Evolutionary conservation across 2,329 filamentous ascomycete species (phyloP).

Genomic region (Aspergillus hiratsukae): DNA sequence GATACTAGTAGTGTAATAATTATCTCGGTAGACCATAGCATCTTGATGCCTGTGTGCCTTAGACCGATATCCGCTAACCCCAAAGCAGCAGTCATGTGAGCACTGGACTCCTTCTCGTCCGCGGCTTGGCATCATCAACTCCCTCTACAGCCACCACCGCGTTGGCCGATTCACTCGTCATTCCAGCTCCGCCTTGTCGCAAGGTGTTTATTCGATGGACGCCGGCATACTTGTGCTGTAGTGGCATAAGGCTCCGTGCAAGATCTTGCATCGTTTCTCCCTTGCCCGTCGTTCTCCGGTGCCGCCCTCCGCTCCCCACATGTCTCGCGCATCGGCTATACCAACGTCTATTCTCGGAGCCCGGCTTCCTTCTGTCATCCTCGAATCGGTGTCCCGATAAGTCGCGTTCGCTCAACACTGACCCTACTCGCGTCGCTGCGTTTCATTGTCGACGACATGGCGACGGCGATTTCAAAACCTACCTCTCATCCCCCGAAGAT

Average conservation of each 20-base stretch:
- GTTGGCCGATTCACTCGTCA: conserved; percentile 13
- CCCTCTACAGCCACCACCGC: conserved; percentile 25
- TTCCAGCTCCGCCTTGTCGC: conserved; percentile 17
- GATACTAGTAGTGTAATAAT: not conserved
- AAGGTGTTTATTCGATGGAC: conserved; percentile 24
- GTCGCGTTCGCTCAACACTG: conserved; percentile 18
- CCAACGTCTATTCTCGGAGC: conserved; percentile 33
- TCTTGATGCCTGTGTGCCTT: not conserved
- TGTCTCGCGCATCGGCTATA: conserved; percentile 42
- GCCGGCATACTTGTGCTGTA: conserved; percentile 17
- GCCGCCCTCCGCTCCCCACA: conserved; percentile 39
- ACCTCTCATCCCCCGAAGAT: conserved; percentile 52
- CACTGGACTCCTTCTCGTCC: conserved; percentile 19
- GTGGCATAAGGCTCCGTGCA: conserved; percentile 16
- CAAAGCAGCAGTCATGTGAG: not conserved
- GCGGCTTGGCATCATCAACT: conserved; percentile 39
- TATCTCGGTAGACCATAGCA: not conserved
- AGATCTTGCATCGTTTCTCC: conserved; percentile 20
- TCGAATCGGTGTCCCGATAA: conserved; percentile 22
- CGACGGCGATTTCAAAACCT: conserved; percentile 42
- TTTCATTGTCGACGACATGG: conserved; percentile 31
- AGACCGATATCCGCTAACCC: conserved; percentile 2
- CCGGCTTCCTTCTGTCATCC: conserved; percentile 25
- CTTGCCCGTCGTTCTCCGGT: conserved; percentile 25
- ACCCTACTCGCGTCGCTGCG: conserved; percentile 15